These are phyloP conservation scores for Eucalyptus decipiens DNA, from an alignment of 345 rosid genomes.

Conservation along the genomic window DNA sequence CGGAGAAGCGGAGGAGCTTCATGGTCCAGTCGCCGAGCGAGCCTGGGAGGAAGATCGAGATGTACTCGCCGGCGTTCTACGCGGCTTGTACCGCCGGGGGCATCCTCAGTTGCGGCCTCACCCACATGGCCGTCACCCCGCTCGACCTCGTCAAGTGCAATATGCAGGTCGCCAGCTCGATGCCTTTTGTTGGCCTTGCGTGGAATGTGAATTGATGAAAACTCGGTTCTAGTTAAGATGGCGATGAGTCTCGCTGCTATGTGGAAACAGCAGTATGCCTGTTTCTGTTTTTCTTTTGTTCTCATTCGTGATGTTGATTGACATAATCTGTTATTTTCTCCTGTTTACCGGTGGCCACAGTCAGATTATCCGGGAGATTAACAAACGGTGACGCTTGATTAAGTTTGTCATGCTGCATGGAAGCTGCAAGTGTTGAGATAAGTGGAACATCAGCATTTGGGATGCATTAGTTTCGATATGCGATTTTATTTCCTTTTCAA, in stretches of 20 bases:
- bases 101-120: conserved; percentile 86
- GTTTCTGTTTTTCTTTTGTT: neutral
- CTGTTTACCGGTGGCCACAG: neutral
- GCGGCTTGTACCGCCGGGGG: conserved; percentile 92
- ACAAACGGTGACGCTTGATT: neutral
- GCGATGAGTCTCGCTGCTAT: neutral
- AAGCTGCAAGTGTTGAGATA: neutral
- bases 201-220: neutral
- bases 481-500: neutral
- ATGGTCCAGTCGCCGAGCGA: conserved; percentile 53
- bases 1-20: neutral
- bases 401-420: neutral
- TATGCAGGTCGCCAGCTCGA: conserved; percentile 61
- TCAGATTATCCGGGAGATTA: neutral
- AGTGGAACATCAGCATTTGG: neutral
- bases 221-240: neutral
- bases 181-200: neutral
- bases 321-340: neutral
- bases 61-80: conserved; percentile 85
- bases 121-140: conserved; percentile 95
- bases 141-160: conserved; percentile 99
- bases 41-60: conserved; percentile 61
- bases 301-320: neutral
- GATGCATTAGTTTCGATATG: neutral
- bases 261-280: neutral